Conservation (phyloP, 352 stramenopile species). For the Pseudoperonospora humuli region DNA sequence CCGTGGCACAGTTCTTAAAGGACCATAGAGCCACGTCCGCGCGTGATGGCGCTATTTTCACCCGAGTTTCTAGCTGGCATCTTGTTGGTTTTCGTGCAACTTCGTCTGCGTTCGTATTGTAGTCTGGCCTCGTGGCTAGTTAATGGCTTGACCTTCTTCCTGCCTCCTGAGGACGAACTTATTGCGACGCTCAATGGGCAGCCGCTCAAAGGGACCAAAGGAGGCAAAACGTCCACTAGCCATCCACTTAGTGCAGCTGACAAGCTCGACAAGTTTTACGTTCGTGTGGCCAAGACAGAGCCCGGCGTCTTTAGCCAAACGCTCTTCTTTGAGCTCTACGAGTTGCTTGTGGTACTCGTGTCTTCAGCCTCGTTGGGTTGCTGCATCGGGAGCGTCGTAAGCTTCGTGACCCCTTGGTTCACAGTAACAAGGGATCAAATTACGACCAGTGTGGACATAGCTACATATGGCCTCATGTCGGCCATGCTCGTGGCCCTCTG, state of each 20-base stretch:
- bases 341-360: constrained; percentile 68
- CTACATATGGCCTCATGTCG: constrained; percentile 56
- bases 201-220: constrained; percentile 8
- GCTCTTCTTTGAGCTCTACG: constrained; percentile 78
- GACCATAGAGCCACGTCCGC: no score
- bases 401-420: constrained; percentile 26
- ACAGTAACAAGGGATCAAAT: background rate
- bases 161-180: constrained; percentile 66
- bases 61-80: constrained; percentile 68
- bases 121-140: constrained; percentile 50
- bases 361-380: constrained; percentile 46
- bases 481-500: constrained; percentile 58
- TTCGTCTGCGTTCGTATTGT: constrained; percentile 54
- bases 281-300: constrained; percentile 62
- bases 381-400: constrained; percentile 33
- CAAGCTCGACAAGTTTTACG: constrained; percentile 67
- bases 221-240: constrained; percentile 1
- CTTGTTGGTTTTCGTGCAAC: constrained; percentile 58
- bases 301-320: constrained; percentile 57
- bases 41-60: constrained; percentile 57
- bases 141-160: constrained; percentile 64
- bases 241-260: constrained; percentile 44
- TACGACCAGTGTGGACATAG: constrained; percentile 36
- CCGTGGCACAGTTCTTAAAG: no score
- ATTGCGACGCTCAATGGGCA: constrained; percentile 64